These are phyloP conservation scores for Aristolochia fimbriata DNA, from an alignment of 164 flowering plant species.

Conservation along the genomic window DNA sequence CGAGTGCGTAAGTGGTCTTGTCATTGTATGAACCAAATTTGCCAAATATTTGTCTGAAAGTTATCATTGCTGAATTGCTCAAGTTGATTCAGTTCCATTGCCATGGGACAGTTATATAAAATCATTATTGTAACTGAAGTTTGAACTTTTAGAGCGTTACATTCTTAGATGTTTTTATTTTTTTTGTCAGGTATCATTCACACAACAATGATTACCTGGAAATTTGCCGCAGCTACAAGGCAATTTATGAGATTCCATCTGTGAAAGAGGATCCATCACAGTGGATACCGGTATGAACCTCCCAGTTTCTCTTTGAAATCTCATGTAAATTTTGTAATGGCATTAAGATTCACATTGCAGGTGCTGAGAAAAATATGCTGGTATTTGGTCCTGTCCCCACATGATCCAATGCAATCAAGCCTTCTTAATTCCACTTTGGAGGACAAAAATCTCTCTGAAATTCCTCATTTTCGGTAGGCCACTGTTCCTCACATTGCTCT, in stretches of 20 bases:
- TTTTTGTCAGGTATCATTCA: slow-evolving; percentile 49
- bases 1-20: no score
- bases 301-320: slow-evolving; percentile 1
- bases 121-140: no score
- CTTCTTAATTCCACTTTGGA: slow-evolving; percentile 84
- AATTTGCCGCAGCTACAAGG: slow-evolving; percentile 84
- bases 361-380: slow-evolving; percentile 88
- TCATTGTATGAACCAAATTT: no score
- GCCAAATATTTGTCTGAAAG: no score
- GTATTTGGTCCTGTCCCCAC: slow-evolving; percentile 77
- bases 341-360: slow-evolving; percentile 18
- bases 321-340: not conserved
- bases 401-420: slow-evolving; percentile 98
- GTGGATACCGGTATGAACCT: slow-evolving; percentile 65
- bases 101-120: no score
- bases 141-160: no score
- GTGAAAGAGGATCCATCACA: slow-evolving; percentile 60
- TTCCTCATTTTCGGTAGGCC: slow-evolving; percentile 64
- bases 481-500: not conserved
- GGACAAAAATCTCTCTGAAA: slow-evolving; percentile 86
- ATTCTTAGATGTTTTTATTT: not conserved
- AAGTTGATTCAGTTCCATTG: no score
- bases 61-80: no score
- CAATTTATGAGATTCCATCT: slow-evolving; percentile 86
- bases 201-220: slow-evolving; percentile 89